A percentile compares a stretch with the other conserved stretches of the same genome.
Conservation (phyloP, 2,329 filamentous ascomycete species). For the Botrytis elliptica region DNA sequence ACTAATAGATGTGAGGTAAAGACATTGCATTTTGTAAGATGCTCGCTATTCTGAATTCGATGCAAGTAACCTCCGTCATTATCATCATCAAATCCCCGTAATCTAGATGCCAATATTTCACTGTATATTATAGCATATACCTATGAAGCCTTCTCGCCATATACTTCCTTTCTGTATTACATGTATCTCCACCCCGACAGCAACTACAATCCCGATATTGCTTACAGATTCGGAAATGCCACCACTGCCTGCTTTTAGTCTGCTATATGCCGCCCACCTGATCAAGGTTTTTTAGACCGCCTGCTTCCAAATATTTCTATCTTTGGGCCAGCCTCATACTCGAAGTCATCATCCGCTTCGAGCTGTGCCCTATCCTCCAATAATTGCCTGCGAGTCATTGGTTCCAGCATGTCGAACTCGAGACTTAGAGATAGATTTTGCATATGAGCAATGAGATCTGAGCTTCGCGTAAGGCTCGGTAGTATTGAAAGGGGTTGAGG, state of each 20-base stretch:
- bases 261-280: background rate
- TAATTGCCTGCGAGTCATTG: constrained; percentile 13
- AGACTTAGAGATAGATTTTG: constrained; percentile 11
- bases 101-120: background rate
- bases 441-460: constrained; percentile 4
- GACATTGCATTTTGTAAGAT: background rate
- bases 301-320: background rate
- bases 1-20: background rate
- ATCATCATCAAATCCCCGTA: background rate
- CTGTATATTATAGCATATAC: background rate
- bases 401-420: constrained; percentile 1
- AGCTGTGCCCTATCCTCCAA: constrained; percentile 7
- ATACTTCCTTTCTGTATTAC: background rate
- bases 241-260: background rate
- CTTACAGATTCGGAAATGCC: background rate
- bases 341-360: constrained; percentile 14
- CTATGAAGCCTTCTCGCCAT: background rate
- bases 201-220: no score
- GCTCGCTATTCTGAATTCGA: background rate
- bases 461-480: background rate
- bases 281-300: background rate
- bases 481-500: background rate
- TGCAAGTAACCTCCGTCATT: background rate
- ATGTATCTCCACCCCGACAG: background rate
- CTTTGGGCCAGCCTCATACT: constrained; percentile 12